Conservation (phyloP, 2,329 filamentous ascomycete genomes). For the Talaromyces pinophilus region DNA sequence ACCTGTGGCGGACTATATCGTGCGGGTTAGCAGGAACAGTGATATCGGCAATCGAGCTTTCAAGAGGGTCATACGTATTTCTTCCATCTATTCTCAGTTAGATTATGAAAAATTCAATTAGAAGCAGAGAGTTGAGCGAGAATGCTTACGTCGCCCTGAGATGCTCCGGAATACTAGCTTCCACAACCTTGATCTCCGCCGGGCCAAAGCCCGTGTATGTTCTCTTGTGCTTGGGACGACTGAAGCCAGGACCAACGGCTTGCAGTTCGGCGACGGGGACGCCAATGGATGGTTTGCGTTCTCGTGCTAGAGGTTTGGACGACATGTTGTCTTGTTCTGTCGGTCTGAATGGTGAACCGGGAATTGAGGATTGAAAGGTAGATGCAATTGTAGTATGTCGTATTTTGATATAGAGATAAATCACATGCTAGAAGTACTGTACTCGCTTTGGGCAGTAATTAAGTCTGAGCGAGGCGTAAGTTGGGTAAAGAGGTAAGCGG, state of each 20-base stretch:
- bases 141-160: conserved; percentile 74
- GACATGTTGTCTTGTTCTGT: conserved; percentile 24
- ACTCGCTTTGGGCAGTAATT: neutral
- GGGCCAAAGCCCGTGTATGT: conserved; percentile 94
- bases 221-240: conserved; percentile 91
- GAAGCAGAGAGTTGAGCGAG: neutral
- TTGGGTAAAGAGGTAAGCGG: neutral
- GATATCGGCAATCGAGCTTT: neutral
- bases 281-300: conserved; percentile 78
- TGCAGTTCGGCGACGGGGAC: conserved; percentile 84
- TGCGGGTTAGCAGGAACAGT: neutral
- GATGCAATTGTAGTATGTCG: neutral
- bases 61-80: conserved; percentile 54
- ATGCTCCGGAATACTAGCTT: conserved; percentile 85
- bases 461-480: neutral
- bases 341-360: neutral
- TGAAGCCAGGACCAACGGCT: conserved; percentile 82
- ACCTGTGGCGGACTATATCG: conserved; percentile 58
- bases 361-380: neutral
- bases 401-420: neutral
- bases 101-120: neutral
- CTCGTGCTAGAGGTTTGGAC: conserved; percentile 46
- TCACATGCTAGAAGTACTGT: neutral
- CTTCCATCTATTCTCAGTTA: conserved; percentile 53
- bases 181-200: conserved; percentile 87